Percentiles rank a stretch among this genome's conserved stretches.
Conservation (phyloP, 441 rosid species). For the Manihot esculenta region DNA sequence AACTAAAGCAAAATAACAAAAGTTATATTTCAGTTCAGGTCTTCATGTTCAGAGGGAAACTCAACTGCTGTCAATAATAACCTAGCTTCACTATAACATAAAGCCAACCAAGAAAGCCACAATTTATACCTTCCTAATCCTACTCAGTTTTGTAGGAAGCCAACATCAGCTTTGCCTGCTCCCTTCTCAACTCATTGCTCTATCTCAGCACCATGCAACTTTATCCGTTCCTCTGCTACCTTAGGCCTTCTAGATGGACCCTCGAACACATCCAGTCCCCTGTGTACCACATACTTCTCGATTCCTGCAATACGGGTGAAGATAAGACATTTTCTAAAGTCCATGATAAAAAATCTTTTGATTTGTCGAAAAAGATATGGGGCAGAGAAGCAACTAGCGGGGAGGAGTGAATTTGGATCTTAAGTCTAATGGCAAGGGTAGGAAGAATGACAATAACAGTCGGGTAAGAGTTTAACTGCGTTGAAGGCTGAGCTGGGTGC, state of each 20-base stretch:
- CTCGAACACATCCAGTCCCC: conserved; percentile 26
- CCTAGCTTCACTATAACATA: background rate
- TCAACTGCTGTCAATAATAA: no score
- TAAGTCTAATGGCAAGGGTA: conserved; percentile 30
- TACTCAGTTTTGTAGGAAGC: conserved; percentile 16
- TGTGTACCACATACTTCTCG: conserved; percentile 27
- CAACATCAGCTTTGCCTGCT: conserved; percentile 35
- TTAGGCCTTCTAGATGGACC: conserved; percentile 33
- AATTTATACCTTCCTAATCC: conserved; percentile 1
- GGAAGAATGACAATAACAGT: conserved; percentile 10
- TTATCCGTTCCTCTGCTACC: conserved; percentile 39
- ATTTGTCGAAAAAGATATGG: conserved; percentile 45
- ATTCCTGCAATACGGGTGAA: conserved; percentile 27
- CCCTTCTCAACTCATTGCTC: conserved; percentile 30
- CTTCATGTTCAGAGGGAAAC: no score
- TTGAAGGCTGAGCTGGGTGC: conserved; percentile 14
- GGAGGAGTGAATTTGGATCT: background rate
- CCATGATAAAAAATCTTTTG: conserved; percentile 37
- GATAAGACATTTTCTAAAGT: conserved; percentile 31
- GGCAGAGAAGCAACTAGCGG: conserved; percentile 18
- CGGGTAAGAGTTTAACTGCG: conserved; percentile 2
- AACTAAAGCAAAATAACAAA: no score
- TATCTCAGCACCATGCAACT: conserved; percentile 36
- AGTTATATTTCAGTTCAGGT: no score
- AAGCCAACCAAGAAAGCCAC: background rate